Percentiles rank a stretch among this genome's conserved stretches.
These are phyloP conservation scores for Nigrospora oryzae DNA, from an alignment of 2,329 filamentous ascomycete genomes.

Conservation along the genomic window DNA sequence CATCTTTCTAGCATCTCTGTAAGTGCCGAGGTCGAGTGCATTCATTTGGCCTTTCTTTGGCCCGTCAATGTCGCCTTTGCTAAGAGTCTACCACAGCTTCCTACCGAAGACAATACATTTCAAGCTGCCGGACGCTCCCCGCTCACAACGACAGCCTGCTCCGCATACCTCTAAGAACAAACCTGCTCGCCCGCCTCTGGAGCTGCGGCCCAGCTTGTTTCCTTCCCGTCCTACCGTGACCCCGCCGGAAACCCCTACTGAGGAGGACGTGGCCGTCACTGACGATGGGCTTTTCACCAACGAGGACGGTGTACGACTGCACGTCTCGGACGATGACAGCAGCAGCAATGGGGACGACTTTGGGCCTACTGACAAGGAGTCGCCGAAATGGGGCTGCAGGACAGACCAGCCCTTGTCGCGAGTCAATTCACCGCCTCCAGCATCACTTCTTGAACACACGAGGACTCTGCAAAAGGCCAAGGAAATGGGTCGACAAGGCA, in stretches of 20 bases:
- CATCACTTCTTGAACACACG: conserved; percentile 64
- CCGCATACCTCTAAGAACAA: conserved; percentile 17
- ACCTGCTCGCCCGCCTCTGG: conserved; percentile 16
- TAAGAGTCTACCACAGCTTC: conserved; percentile 49
- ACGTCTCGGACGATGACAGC: conserved; percentile 35
- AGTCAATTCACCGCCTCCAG: conserved; percentile 65
- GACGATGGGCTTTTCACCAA: conserved; percentile 44
- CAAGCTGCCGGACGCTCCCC: conserved; percentile 50
- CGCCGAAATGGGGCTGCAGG: conserved; percentile 67
- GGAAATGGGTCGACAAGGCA: conserved; percentile 47
- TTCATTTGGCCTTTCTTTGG: not conserved
- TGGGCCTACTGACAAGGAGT: conserved; percentile 61
- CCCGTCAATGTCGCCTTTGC: not conserved
- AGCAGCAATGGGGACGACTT: conserved; percentile 31
- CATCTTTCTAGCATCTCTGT: conserved; percentile 42
- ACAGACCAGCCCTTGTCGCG: conserved; percentile 73
- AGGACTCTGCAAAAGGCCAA: conserved; percentile 48
- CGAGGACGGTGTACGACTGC: conserved; percentile 48
- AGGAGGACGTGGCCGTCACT: conserved; percentile 27
- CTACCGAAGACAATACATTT: conserved; percentile 91
- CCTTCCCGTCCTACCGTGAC: conserved; percentile 37
- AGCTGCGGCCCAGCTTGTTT: conserved; percentile 45
- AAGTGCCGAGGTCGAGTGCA: conserved; percentile 14
- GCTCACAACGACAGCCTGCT: conserved; percentile 23
- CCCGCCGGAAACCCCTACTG: conserved; percentile 46